These are phyloP conservation scores for Aspergillus campestris DNA, from an alignment of 495 filamentous ascomycete genomes.

Conservation along the genomic window DNA sequence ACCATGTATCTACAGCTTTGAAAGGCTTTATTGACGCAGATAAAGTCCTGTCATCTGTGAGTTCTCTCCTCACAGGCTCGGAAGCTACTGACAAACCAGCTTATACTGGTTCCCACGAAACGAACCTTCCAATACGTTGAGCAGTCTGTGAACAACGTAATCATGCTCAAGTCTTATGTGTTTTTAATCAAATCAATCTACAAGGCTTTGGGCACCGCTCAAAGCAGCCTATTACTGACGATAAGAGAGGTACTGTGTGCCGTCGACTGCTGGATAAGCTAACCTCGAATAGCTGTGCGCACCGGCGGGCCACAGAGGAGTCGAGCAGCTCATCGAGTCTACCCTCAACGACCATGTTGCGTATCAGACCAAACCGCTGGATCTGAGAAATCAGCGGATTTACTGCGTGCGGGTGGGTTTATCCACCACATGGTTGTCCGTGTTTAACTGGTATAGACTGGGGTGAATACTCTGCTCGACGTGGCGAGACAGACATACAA, in stretches of 20 bases:
- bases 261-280: background rate
- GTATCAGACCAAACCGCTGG: conserved; percentile 72
- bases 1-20: conserved; percentile 39
- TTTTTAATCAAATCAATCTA: conserved; percentile 57
- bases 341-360: conserved; percentile 75
- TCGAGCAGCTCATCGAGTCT: conserved; percentile 55
- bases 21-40: conserved; percentile 57
- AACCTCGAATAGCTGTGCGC: conserved; percentile 46
- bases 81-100: conserved; percentile 34
- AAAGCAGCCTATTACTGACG: conserved; percentile 54
- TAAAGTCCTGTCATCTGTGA: conserved; percentile 28
- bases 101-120: conserved; percentile 60
- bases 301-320: conserved; percentile 46
- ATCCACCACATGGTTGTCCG: background rate
- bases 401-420: conserved; percentile 74
- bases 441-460: conserved; percentile 46
- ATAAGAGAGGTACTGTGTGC: conserved; percentile 48
- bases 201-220: conserved; percentile 56
- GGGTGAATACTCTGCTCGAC: conserved; percentile 79
- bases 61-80: conserved; percentile 2
- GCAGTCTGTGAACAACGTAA: conserved; percentile 76
- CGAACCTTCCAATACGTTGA: conserved; percentile 58
- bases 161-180: conserved; percentile 79
- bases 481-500: conserved; percentile 82
- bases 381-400: conserved; percentile 82